phyloP scores from a whole-genome alignment of 2,329 filamentous ascomycete genomes.

The Diaporthe humulicola region DNA sequence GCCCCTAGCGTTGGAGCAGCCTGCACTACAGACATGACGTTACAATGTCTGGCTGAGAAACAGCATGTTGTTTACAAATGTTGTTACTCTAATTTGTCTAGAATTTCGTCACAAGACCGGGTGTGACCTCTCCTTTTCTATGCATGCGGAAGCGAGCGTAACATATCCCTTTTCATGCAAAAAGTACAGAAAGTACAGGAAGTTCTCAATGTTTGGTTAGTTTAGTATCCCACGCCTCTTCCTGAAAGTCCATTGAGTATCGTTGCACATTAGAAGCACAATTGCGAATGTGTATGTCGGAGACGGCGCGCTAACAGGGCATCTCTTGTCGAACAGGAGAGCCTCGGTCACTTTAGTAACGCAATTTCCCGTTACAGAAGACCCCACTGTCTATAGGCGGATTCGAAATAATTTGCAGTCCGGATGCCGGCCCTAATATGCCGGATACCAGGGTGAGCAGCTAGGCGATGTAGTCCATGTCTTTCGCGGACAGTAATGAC shows the following conservation, averaged over 20 bases:
- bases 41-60: not conserved
- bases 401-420: not conserved
- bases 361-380: not conserved
- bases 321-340: not conserved
- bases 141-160: not conserved
- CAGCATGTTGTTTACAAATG: not conserved
- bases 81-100: not conserved
- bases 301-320: not conserved
- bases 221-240: not conserved
- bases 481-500: not conserved
- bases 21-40: not conserved
- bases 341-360: not conserved
- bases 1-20: not conserved
- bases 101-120: not conserved
- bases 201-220: not conserved
- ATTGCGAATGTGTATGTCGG: not conserved
- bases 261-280: not conserved
- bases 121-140: not conserved
- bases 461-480: not conserved
- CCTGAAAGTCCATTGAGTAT: not conserved
- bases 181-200: not conserved
- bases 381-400: not conserved
- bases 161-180: not conserved
- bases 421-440: constrained; percentile 10
- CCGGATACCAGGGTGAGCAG: not conserved